phyloP scores from a whole-genome alignment of 495 filamentous ascomycete species.

The Podospora pseudoanserina region DNA sequence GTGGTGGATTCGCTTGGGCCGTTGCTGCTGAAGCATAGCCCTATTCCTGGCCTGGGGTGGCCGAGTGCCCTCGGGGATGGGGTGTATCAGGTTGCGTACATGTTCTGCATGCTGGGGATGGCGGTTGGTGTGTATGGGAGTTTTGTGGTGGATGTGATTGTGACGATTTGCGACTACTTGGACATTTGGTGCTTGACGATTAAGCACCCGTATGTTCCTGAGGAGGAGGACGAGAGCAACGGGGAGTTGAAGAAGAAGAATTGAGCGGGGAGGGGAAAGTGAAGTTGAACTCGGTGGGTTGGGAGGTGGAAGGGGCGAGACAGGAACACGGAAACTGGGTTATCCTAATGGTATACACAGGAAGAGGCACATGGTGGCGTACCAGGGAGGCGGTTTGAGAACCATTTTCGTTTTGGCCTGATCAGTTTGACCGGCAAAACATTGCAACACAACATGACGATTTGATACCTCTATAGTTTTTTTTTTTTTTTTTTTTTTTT shows the following conservation, averaged over 20 bases:
- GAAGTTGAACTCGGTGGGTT: conserved; percentile 17
- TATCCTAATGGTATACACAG: conserved; percentile 3
- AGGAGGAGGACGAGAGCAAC: conserved; percentile 40
- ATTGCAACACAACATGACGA: background rate
- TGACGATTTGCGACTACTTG: conserved; percentile 93
- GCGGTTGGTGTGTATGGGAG: conserved; percentile 87
- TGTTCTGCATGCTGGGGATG: conserved; percentile 77
- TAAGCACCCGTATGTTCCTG: conserved; percentile 62
- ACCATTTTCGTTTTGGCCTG: background rate
- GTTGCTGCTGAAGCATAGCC: conserved; percentile 51
- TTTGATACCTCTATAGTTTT: background rate
- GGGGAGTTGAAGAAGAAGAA: conserved; percentile 20
- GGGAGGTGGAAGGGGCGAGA: background rate
- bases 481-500: background rate
- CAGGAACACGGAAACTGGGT: background rate
- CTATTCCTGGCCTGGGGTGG: conserved; percentile 63
- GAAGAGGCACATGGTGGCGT: background rate
- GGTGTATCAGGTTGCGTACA: conserved; percentile 77
- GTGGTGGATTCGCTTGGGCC: conserved; percentile 77
- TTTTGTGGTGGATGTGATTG: conserved; percentile 93
- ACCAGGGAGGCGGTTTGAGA: background rate
- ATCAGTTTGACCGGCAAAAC: background rate
- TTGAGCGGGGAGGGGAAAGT: conserved; percentile 27
- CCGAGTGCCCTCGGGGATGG: conserved; percentile 69
- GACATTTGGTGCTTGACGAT: conserved; percentile 99